Evolutionary conservation across 2,329 filamentous ascomycete species (phyloP).

Genomic region (Calonectria pteridis): DNA sequence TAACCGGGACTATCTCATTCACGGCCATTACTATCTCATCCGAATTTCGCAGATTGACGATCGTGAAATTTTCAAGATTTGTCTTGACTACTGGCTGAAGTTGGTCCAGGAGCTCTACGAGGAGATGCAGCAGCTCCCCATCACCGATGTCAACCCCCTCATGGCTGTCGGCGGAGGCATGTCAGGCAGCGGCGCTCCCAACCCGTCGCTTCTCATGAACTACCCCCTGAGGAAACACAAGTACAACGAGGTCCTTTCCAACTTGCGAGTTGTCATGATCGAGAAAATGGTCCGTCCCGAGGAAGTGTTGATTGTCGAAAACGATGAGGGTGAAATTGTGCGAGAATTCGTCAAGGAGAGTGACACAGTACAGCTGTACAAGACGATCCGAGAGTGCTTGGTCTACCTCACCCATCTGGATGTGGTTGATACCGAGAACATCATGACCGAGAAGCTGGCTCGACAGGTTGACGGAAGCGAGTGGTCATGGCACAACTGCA

Average conservation of each 20-base stretch:
- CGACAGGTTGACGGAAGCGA: constrained; percentile 95
- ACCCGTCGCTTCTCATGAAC: constrained; percentile 86
- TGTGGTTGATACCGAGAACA: constrained; percentile 96
- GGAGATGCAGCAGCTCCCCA: constrained; percentile 96
- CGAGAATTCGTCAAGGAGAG: constrained; percentile 99
- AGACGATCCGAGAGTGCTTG: constrained; percentile 96
- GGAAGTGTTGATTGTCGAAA: constrained; percentile 99
- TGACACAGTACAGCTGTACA: constrained; percentile 98
- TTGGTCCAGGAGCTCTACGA: constrained; percentile 98
- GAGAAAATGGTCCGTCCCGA: constrained; percentile 99
- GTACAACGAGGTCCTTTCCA: constrained; percentile 93
- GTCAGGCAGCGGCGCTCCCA: constrained; percentile 84
- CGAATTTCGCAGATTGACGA: constrained; percentile 99
- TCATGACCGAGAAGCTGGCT: constrained; percentile 98
- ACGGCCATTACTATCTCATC: constrained; percentile 98
- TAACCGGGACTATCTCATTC: constrained; percentile 93
- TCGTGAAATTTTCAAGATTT: constrained; percentile 99
- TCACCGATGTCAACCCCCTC: constrained; percentile 92
- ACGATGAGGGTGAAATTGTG: constrained; percentile 98
- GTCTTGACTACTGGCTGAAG: constrained; percentile 98
- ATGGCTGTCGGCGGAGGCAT: constrained; percentile 81
- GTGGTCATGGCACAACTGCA: constrained; percentile 99
- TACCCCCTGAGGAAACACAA: constrained; percentile 98
- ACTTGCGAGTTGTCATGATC: constrained; percentile 97
- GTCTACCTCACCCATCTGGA: constrained; percentile 98